Percentiles rank a stretch among this genome's conserved stretches.
Conservation (phyloP, 306 rosid species). For the Lithocarpus polystachyus region DNA sequence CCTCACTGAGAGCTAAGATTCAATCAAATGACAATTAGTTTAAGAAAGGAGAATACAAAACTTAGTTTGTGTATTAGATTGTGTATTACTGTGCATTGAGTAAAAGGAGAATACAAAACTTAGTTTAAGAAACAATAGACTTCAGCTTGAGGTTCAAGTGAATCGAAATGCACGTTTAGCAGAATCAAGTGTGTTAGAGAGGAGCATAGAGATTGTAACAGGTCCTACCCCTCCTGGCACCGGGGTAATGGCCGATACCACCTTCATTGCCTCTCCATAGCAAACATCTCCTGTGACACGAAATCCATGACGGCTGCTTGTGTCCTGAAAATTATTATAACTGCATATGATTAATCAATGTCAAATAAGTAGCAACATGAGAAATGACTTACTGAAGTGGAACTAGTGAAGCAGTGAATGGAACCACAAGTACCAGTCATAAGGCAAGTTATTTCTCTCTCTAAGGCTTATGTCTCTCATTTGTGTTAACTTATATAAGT, state of each 20-base stretch:
- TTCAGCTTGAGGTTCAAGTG: constrained; percentile 13
- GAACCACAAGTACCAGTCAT: neutral
- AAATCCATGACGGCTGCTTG: constrained; percentile 20
- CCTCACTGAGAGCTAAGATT: neutral
- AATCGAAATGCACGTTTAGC: constrained; percentile 36
- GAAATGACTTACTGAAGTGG: neutral
- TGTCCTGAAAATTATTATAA: constrained; percentile 28
- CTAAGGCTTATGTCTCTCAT: neutral
- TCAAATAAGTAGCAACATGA: neutral
- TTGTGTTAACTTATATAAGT: neutral
- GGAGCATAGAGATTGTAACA: constrained; percentile 41
- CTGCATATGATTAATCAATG: neutral
- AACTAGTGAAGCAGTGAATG: neutral
- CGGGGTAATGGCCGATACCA: constrained; percentile 52
- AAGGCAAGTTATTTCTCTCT: neutral
- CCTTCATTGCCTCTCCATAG: constrained; percentile 49
- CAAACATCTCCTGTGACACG: constrained; percentile 42
- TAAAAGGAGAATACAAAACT: neutral
- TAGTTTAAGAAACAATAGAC: constrained; percentile 1
- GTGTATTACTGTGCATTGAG: neutral
- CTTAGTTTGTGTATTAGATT: too few relatives aligned
- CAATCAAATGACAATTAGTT: neutral
- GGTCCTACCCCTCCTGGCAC: constrained; percentile 59
- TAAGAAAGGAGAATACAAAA: too few relatives aligned
- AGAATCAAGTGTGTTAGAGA: constrained; percentile 47